Base-by-base conservation (phyloP, 2,329 filamentous ascomycete genomes). In the Aureobasidium melanogenum region DNA sequence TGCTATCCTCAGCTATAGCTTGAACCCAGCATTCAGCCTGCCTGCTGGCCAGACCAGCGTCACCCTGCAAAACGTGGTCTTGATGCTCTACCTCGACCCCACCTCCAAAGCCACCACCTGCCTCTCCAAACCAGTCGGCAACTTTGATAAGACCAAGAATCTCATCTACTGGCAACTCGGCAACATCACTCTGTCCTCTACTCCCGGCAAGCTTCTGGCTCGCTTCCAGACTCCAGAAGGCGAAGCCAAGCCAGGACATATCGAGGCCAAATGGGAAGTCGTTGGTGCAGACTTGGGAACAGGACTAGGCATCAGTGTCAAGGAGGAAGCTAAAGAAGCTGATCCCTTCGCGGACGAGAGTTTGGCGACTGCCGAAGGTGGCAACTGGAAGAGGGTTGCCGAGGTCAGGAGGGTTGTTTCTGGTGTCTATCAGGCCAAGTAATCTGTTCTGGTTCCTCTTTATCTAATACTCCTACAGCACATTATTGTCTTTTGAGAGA, bases 191-290 rank as follows among this genome's bases (percentile, higher is more conserved):
- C 73, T 86, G 0, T 79, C 80, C 47, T 76, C 83, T 9, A 38
- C 77, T 38, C 82, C 84, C 65, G 82, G 88, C 68, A 93, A 91
- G 75, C 84, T 97, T 62, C 86, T 96, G 7, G 94, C 91, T 63
- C 84, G 91, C 3, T 88, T 99, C 67, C 77, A 87, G 26, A 89
- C 89, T 0, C 39, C 48, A 7, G 87, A 92, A 36, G 84, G 84
- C 26, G 80, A 84, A 56, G 84, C 89, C 0, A 85, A 84, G 64
- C 84, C 88, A 5, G 91, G 91, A 0, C 85, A 84, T 59, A 82
- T 95, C 9, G 93, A 99, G 72, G 89, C 89, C 0, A 81, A 87
- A 61, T 97, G 92, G 85, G 91, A 96, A 71, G 77, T 88, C 24
- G 24, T 36, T 9, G 72, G 41, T 38, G 19, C 46, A 10, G 43